Evolutionary conservation across 2,329 filamentous ascomycete species (phyloP).

Genomic region (Berkeleyomyces rouxiae): DNA sequence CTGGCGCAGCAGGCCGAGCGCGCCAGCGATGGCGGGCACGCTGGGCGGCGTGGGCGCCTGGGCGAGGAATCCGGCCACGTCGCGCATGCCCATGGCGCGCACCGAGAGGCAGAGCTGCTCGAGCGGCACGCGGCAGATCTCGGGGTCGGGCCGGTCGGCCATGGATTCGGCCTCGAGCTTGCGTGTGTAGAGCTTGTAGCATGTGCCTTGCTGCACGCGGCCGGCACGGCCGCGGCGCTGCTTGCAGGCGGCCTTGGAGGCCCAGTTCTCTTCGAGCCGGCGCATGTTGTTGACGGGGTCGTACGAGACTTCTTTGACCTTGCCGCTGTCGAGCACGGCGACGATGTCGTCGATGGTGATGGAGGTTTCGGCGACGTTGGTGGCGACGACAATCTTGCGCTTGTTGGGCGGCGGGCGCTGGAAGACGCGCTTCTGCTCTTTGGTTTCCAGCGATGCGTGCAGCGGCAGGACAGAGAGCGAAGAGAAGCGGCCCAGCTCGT

Average conservation of each 20-base stretch:
- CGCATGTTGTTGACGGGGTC: constrained; percentile 88
- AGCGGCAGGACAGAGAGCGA: constrained; percentile 66
- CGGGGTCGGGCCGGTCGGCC: constrained; percentile 76
- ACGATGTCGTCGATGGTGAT: constrained; percentile 98
- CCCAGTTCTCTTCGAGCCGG: constrained; percentile 87
- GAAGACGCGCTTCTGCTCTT: constrained; percentile 80
- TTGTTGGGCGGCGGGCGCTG: constrained; percentile 56
- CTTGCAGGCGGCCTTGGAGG: constrained; percentile 82
- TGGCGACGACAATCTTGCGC: constrained; percentile 84
- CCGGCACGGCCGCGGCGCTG: constrained; percentile 86
- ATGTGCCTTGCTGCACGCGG: constrained; percentile 75
- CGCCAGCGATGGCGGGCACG: constrained; percentile 68
- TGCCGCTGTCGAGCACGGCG: constrained; percentile 84
- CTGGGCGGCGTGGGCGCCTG: constrained; percentile 82
- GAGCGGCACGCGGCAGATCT: constrained; percentile 80
- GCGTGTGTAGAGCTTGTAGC: constrained; percentile 88
- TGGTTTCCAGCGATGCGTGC: constrained; percentile 78
- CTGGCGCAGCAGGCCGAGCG: constrained; percentile 57
- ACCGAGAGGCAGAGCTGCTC: constrained; percentile 92
- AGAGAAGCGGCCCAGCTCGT: constrained; percentile 43
- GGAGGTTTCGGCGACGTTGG: constrained; percentile 94
- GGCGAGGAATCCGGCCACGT: constrained; percentile 66
- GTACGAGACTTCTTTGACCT: constrained; percentile 92
- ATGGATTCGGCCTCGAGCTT: constrained; percentile 66
- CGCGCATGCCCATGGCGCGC: constrained; percentile 78